Base-by-base conservation (phyloP, 805 yeast genomes). In the Sugiyamaella floridensis region DNA sequence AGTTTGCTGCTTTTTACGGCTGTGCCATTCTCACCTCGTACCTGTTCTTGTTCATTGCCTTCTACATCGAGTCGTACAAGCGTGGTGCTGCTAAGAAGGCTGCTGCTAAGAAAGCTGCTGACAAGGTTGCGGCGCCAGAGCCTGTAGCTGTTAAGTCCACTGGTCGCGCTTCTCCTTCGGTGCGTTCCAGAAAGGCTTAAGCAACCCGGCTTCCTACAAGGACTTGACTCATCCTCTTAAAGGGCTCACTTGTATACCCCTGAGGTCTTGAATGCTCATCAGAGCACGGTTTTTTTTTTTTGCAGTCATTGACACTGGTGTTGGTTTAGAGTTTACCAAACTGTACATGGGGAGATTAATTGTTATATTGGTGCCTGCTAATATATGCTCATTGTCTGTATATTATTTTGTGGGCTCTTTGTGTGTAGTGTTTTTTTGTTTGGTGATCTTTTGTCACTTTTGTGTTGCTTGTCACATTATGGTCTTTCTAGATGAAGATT, bases 1-100 rank as follows among this genome's bases (percentile, higher is more conserved):
- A 87, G 73, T 79, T 81, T 62, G 98, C 99, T 57, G 99, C 98
- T 51, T 82, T 84, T 50, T 86, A 82, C 66, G 99, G 99, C 48
- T 89, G 89, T 71, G 75, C 83, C 69, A 86, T 92, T 65, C 78
- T 92, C 71, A 83, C 95, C 54, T 83, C 93, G 51, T 92, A 92
- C 75, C 76, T 92, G 74, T 79, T 92, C 62, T 76, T 92, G 65
- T 92, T 92, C 78, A 89, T 92, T 67, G 84, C 89, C 50, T 92
- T 92, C 79, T 92, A 92, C 82, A 83, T 89, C 69, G 82, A 81
- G 66, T 87, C 87, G 51, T 92, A 92, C 79, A 81, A 79, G 70
- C 54, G 50, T 37, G 56, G 50, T 43, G 54, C 51, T 50, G 53
- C 60, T 32, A 53, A 57, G 32, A 48, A 48, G 50, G 52, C 55